Conservation (phyloP, 495 filamentous ascomycete species). For the Mycothermus thermophilus region DNA sequence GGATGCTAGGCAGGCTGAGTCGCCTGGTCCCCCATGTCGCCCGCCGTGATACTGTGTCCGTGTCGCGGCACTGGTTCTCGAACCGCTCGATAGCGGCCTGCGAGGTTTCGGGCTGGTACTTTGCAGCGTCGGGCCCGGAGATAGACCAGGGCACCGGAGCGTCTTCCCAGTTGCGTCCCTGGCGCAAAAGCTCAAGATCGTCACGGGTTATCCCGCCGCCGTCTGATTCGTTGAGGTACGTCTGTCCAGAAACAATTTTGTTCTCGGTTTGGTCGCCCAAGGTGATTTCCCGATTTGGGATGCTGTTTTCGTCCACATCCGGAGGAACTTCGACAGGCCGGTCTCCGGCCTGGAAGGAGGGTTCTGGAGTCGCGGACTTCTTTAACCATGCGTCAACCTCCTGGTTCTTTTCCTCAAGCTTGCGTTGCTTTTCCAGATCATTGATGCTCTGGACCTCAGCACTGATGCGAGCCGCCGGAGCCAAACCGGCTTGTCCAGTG, state of each 20-base stretch:
- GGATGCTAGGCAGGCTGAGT: conserved; percentile 41
- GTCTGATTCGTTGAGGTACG: conserved; percentile 29
- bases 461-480: conserved; percentile 25
- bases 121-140: conserved; percentile 13
- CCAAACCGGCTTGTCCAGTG: conserved; percentile 29
- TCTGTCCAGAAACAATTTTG: conserved; percentile 23
- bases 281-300: conserved; percentile 24
- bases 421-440: conserved; percentile 21
- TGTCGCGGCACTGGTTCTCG: conserved; percentile 33
- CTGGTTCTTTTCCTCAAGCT: conserved; percentile 25
- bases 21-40: conserved; percentile 63
- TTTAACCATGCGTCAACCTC: conserved; percentile 30
- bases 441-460: conserved; percentile 28
- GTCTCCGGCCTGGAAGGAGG: not conserved
- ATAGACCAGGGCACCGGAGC: conserved; percentile 31
- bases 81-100: conserved; percentile 39
- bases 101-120: conserved; percentile 35
- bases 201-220: conserved; percentile 27
- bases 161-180: conserved; percentile 34
- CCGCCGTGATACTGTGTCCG: conserved; percentile 42
- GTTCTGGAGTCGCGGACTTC: too few species aligned
- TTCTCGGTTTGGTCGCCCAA: conserved; percentile 20
- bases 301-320: conserved; percentile 22
- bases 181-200: conserved; percentile 32
- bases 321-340: conserved; percentile 4